Conservation (phyloP, 768 basidiomycete species). For the Pleurotus ostreatus region DNA sequence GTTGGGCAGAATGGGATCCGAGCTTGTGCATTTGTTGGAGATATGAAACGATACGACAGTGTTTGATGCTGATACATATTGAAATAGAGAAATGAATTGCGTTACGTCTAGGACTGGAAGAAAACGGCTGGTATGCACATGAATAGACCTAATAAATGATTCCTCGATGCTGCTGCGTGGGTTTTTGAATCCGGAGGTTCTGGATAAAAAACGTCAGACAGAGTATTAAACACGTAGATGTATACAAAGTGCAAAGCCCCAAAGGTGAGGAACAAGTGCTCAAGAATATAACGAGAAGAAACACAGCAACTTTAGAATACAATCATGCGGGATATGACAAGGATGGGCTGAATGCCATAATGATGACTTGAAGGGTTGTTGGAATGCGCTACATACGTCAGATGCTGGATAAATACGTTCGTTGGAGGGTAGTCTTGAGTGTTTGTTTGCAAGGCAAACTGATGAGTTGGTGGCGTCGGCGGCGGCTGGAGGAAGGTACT, state of each 20-base stretch:
- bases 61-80: conserved; percentile 4
- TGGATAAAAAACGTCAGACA: conserved; percentile 5
- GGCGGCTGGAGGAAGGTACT: not conserved
- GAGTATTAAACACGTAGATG: not conserved
- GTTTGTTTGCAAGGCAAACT: no score
- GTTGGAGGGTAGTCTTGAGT: no score
- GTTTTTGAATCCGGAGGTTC: not conserved
- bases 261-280: not conserved
- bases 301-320: not conserved
- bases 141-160: conserved; percentile 1
- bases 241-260: not conserved
- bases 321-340: conserved; percentile 3
- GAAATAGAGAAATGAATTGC: not conserved
- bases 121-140: conserved; percentile 5
- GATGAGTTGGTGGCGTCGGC: not conserved
- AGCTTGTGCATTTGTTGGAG: not conserved
- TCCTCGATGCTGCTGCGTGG: conserved; percentile 1
- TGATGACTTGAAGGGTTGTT: not conserved
- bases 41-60: conserved; percentile 3
- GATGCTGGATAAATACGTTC: not conserved
- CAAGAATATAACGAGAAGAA: not conserved
- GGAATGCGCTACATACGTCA: conserved; percentile 6
- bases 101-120: conserved; percentile 1
- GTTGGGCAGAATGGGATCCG: no score
- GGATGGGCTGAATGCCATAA: not conserved